phyloP scores from a whole-genome alignment of 352 stramenopile genomes.

The Phytophthora lateralis region DNA sequence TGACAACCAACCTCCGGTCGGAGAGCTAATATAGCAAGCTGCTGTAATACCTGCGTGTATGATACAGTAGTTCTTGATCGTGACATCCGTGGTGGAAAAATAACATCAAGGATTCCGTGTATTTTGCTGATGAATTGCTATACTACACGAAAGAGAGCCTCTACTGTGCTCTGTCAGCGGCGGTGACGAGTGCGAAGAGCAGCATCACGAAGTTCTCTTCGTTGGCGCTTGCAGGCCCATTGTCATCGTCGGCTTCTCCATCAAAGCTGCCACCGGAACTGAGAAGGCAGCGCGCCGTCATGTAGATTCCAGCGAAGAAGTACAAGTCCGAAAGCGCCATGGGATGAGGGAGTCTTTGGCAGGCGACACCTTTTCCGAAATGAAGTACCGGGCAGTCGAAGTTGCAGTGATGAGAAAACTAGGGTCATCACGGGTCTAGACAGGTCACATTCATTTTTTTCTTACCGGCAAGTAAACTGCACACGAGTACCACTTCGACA shows the following conservation, averaged over 20 bases:
- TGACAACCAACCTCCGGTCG: neutral
- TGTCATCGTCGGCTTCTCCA: neutral
- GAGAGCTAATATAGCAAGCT: too few relatives aligned
- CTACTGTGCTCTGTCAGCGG: neutral
- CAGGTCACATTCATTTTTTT: constrained; percentile 11
- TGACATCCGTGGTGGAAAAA: neutral
- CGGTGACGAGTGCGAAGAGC: constrained; percentile 9
- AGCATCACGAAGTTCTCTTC: constrained; percentile 19
- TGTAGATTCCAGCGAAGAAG: constrained; percentile 16
- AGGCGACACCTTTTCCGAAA: neutral
- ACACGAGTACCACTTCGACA: neutral
- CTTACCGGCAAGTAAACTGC: neutral
- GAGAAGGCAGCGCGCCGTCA: constrained; percentile 10
- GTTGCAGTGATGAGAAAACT: neutral
- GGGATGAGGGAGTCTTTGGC: neutral
- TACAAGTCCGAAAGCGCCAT: constrained; percentile 18
- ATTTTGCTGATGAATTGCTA: too few relatives aligned
- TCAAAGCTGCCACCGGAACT: neutral
- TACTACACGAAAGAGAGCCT: neutral
- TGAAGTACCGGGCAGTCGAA: neutral
- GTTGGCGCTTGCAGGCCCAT: neutral
- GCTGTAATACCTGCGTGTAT: too few relatives aligned
- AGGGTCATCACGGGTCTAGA: constrained; percentile 12
- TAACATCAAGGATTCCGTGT: too few relatives aligned
- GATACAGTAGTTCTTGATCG: too few relatives aligned